A percentile compares a stretch with the other conserved stretches of the same genome.
Evolutionary conservation across 2,329 filamentous ascomycete genomes (phyloP).

Genomic region (Furcasterigmium sp.): DNA sequence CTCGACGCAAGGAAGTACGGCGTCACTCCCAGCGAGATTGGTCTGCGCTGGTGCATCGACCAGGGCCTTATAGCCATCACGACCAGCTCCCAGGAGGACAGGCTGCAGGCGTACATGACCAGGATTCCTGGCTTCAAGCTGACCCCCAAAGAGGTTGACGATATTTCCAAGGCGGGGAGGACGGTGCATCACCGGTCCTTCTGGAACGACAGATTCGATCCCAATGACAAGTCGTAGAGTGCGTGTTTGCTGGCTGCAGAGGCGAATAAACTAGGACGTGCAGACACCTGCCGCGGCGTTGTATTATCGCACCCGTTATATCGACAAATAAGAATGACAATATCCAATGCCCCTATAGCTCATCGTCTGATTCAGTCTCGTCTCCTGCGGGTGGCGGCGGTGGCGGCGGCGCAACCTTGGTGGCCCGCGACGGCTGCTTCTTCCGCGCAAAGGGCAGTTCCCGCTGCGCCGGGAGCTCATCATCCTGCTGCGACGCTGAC

Average conservation of each 20-base stretch:
- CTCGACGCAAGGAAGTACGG: conserved; percentile 52
- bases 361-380: conserved; percentile 53
- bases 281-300: not conserved
- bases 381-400: conserved; percentile 26
- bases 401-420: conserved; percentile 19
- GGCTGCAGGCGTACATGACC: conserved; percentile 50
- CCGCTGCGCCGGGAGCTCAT: conserved; percentile 30
- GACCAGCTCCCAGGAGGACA: conserved; percentile 52
- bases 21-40: conserved; percentile 50
- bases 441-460: conserved; percentile 38
- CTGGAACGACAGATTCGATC: conserved; percentile 48
- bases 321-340: not conserved
- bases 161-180: conserved; percentile 49
- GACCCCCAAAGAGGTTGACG: conserved; percentile 51
- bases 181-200: conserved; percentile 59
- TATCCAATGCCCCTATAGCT: conserved; percentile 31
- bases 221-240: conserved; percentile 42
- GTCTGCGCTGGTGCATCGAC: conserved; percentile 56
- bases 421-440: conserved; percentile 12
- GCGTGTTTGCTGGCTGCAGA: too few relatives aligned
- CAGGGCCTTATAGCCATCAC: conserved; percentile 54
- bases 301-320: not conserved
- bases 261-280: not conserved
- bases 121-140: conserved; percentile 51
- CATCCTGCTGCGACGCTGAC: conserved; percentile 1